These are phyloP conservation scores for Globisporangium splendens DNA, from an alignment of 352 stramenopile species.

Conservation along the genomic window DNA sequence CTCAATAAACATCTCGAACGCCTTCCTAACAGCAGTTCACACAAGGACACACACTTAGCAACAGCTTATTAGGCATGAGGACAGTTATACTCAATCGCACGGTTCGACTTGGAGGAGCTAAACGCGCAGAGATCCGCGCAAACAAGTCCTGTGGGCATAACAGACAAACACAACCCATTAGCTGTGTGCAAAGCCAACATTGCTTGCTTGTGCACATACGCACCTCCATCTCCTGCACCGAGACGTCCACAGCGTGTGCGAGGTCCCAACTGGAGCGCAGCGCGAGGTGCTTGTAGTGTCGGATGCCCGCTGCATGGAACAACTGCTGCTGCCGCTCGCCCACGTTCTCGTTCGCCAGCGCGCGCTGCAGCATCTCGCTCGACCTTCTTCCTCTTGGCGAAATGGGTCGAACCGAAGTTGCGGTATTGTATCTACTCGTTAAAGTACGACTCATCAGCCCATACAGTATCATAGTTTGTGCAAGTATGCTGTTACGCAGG, in stretches of 20 bases:
- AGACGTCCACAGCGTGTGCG: constrained; percentile 60
- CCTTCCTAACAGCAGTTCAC: constrained; percentile 22
- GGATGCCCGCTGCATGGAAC: constrained; percentile 51
- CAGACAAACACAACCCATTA: constrained; percentile 1
- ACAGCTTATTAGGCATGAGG: neutral
- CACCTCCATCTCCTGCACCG: constrained; percentile 55
- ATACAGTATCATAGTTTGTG: too few relatives aligned
- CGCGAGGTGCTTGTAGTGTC: constrained; percentile 46
- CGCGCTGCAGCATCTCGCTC: constrained; percentile 48
- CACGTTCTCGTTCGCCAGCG: constrained; percentile 51
- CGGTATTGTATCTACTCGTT: too few relatives aligned
- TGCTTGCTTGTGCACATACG: neutral
- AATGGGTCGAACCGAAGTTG: too few relatives aligned
- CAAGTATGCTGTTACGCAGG: too few relatives aligned
- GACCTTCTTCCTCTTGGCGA: too few relatives aligned
- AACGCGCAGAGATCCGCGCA: constrained; percentile 43
- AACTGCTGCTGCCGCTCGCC: constrained; percentile 36
- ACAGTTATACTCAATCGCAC: constrained; percentile 18
- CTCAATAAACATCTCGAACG: constrained; percentile 77
- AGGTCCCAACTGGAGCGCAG: constrained; percentile 58
- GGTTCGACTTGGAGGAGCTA: constrained; percentile 39
- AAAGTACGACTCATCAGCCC: too few relatives aligned
- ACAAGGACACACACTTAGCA: too few relatives aligned
- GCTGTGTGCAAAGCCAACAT: neutral
- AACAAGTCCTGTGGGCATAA: constrained; percentile 40